phyloP scores from a whole-genome alignment of 164 flowering plant genomes.

The Vitis cinerea region DNA sequence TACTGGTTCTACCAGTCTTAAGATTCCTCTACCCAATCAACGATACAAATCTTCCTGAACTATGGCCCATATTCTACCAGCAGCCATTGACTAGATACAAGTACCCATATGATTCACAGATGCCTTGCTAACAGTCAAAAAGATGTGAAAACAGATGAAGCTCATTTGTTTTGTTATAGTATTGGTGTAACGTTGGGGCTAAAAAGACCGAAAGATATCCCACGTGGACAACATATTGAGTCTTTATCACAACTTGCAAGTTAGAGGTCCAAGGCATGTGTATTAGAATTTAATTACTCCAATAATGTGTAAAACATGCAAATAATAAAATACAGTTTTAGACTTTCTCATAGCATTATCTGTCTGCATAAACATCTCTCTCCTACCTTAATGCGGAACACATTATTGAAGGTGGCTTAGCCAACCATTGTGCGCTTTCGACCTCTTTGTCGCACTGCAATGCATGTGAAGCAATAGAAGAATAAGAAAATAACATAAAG shows the following conservation, averaged over 20 bases:
- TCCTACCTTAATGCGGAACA: slow-evolving; percentile 6
- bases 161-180: too few species aligned
- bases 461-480: not conserved
- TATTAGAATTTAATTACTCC: not conserved
- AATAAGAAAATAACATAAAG: not conserved
- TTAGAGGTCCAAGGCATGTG: not conserved
- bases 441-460: slow-evolving; percentile 79
- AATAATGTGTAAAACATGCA: not conserved
- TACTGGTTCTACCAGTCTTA: too few species aligned
- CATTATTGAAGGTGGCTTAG: slow-evolving; percentile 24
- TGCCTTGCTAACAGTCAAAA: too few species aligned
- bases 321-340: not conserved
- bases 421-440: slow-evolving; percentile 91
- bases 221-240: too few species aligned
- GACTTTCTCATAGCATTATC: not conserved
- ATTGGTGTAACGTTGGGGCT: too few species aligned
- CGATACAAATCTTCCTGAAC: too few species aligned
- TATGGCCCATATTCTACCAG: too few species aligned
- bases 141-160: too few species aligned
- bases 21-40: too few species aligned
- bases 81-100: too few species aligned
- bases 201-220: too few species aligned
- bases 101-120: too few species aligned
- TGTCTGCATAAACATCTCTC: slow-evolving; percentile 7
- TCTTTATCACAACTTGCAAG: not conserved